These are phyloP conservation scores for Termitomyces sp. DNA, from an alignment of 768 basidiomycete genomes.

Conservation along the genomic window DNA sequence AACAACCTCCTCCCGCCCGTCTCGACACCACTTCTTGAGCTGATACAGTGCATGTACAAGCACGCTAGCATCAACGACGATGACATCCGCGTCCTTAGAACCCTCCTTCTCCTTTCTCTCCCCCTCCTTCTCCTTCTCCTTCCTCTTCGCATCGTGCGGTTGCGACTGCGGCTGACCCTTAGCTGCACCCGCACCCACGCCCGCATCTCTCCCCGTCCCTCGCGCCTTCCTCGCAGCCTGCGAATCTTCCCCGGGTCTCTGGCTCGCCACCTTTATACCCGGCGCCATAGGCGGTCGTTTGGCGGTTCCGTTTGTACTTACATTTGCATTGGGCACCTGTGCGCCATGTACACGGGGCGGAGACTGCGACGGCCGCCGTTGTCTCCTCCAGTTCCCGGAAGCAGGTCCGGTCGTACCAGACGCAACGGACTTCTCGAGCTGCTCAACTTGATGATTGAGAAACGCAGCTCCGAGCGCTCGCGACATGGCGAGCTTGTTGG, in stretches of 20 bases:
- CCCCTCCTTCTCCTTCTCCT: slow-evolving; percentile 27
- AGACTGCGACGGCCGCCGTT: slow-evolving; percentile 17
- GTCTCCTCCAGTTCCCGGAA: slow-evolving; percentile 60
- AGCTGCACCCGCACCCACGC: slow-evolving; percentile 5
- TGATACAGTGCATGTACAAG: slow-evolving; percentile 72
- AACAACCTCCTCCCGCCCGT: slow-evolving; percentile 71
- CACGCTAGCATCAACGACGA: slow-evolving; percentile 80
- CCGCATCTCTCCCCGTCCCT: slow-evolving; percentile 5
- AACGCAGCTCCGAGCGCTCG: slow-evolving; percentile 84
- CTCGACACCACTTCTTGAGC: slow-evolving; percentile 78
- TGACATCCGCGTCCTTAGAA: slow-evolving; percentile 64
- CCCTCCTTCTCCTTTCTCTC: slow-evolving; percentile 36
- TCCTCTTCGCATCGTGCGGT: slow-evolving; percentile 16
- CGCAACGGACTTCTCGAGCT: slow-evolving; percentile 71
- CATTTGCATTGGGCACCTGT: slow-evolving; percentile 4
- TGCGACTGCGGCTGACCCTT: background rate
- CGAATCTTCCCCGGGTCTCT: slow-evolving; percentile 21
- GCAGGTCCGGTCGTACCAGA: slow-evolving; percentile 34
- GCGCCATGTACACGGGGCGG: background rate
- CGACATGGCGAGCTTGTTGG: slow-evolving; percentile 76
- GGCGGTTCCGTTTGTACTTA: background rate
- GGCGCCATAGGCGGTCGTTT: slow-evolving; percentile 28
- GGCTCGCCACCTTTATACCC: slow-evolving; percentile 26
- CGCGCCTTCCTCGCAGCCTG: slow-evolving; percentile 15
- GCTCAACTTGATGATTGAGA: slow-evolving; percentile 82